These are phyloP conservation scores for Knoxia roxburghii DNA, from an alignment of 257 asterid species.

Conservation along the genomic window DNA sequence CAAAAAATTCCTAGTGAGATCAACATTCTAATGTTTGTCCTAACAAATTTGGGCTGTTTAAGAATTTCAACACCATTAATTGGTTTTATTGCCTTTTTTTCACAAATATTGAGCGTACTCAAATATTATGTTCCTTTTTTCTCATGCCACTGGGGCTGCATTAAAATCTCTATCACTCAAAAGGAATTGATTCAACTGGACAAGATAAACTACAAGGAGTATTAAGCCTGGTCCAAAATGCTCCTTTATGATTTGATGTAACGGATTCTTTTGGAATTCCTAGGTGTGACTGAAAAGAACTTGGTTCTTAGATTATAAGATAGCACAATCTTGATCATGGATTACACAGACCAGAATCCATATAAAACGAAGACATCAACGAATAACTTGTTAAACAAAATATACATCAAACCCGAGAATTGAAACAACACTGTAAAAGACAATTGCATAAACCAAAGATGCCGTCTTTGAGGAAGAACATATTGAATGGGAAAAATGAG, in stretches of 20 bases:
- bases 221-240: neutral
- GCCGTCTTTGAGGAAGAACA: neutral
- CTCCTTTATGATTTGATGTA: neutral
- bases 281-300: conserved; percentile 4
- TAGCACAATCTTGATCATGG: neutral
- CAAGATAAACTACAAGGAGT: neutral
- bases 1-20: no score
- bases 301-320: no score
- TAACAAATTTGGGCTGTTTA: no score
- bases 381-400: neutral
- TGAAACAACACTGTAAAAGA: neutral
- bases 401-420: neutral
- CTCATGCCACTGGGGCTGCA: conserved; percentile 3
- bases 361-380: no score
- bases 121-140: neutral
- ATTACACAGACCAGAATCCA: neutral
- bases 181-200: no score
- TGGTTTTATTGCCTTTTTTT: no score
- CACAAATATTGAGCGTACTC: neutral
- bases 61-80: neutral
- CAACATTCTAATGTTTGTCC: no score
- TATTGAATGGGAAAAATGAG: neutral
- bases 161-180: neutral
- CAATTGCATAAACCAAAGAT: neutral
- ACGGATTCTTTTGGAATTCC: neutral